A percentile compares a stretch with the other conserved stretches of the same genome.
Evolutionary conservation across 805 yeast species (phyloP).

Genomic region (Tetrapisispora arboricola): DNA sequence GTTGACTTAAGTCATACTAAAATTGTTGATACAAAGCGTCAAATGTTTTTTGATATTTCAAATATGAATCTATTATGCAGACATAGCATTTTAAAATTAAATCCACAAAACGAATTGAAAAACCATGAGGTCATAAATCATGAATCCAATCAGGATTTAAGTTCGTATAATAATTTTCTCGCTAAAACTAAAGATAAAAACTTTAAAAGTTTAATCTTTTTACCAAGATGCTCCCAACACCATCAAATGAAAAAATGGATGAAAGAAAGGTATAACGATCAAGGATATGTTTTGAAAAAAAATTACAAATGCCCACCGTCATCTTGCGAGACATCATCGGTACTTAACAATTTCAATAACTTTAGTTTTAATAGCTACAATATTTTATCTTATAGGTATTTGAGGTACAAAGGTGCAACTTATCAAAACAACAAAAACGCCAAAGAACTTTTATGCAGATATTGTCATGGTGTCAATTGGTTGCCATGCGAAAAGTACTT

Average conservation of each 20-base stretch:
- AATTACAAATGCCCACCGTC: conserved; percentile 13
- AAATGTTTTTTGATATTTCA: not conserved
- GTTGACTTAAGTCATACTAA: not conserved
- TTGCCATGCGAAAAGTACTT: conserved; percentile 6
- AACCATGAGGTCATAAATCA: not conserved
- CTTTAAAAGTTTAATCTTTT: conserved; percentile 1
- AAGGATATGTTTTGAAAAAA: conserved; percentile 9
- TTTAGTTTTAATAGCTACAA: not conserved
- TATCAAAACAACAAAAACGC: not conserved
- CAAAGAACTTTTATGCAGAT: conserved; percentile 14
- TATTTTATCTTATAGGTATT: conserved; percentile 7
- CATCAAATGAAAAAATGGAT: conserved; percentile 12
- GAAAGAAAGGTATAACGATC: conserved; percentile 6
- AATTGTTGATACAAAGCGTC: not conserved
- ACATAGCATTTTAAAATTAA: not conserved
- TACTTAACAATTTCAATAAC: not conserved
- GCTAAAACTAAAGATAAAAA: not conserved
- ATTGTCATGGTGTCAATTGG: conserved; percentile 20
- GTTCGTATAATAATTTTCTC: not conserved
- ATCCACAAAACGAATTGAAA: not conserved
- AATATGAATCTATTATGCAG: not conserved
- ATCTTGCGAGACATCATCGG: conserved; percentile 1
- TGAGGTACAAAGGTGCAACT: conserved; percentile 4
- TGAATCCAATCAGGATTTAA: not conserved
- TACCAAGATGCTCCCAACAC: conserved; percentile 16